Conservation (phyloP, 768 basidiomycete genomes). For the Tubosaeta sp. region DNA sequence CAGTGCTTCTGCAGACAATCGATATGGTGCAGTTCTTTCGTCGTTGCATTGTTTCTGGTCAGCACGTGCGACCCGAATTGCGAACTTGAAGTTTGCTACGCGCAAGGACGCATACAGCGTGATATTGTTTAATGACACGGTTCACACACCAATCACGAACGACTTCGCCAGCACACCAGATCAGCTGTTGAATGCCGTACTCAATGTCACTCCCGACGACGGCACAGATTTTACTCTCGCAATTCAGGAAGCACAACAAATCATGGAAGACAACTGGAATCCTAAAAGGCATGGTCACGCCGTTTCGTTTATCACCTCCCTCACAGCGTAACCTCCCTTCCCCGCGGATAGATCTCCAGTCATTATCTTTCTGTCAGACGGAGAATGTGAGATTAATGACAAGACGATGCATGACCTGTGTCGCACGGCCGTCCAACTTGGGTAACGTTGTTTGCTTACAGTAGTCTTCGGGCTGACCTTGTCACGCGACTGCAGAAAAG, state of each 20-base stretch:
- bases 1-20: conserved; percentile 35
- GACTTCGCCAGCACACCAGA: conserved; percentile 46
- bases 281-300: conserved; percentile 37
- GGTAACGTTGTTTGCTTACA: conserved; percentile 28
- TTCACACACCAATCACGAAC: conserved; percentile 33
- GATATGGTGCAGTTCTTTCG: conserved; percentile 57
- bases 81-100: conserved; percentile 16
- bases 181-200: conserved; percentile 37
- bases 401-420: conserved; percentile 29
- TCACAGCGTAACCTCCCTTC: too few species aligned
- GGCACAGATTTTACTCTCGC: conserved; percentile 46
- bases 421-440: conserved; percentile 24
- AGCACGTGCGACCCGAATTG: conserved; percentile 39
- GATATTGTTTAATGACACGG: conserved; percentile 38
- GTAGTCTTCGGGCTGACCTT: not conserved
- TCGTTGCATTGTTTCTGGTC: conserved; percentile 54
- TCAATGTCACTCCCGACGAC: conserved; percentile 27
- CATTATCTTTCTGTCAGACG: conserved; percentile 45
- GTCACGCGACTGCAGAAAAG: conserved; percentile 34
- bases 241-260: conserved; percentile 28
- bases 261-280: conserved; percentile 48
- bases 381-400: conserved; percentile 41
- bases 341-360: conserved; percentile 14
- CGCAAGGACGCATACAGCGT: conserved; percentile 56
- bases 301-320: too few species aligned